Evolutionary conservation across 305 asterid genomes (phyloP).

Genomic region (Solanum chacoense): DNA sequence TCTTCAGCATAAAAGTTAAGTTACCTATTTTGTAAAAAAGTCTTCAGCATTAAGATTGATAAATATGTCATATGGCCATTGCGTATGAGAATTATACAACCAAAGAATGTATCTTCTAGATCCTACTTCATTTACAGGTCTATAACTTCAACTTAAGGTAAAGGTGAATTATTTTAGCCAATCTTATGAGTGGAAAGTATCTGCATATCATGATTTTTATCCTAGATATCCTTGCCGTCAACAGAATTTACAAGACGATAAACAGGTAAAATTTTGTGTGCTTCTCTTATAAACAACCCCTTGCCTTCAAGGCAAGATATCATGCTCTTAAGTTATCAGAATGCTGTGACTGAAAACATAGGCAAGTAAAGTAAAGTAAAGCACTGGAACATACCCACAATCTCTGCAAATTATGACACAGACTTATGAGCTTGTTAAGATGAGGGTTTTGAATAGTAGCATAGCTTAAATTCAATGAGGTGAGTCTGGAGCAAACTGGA

Average conservation of each 20-base stretch:
- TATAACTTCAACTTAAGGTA: background rate
- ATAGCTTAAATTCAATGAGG: conserved; percentile 78
- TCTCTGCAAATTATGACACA: conserved; percentile 64
- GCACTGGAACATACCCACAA: conserved; percentile 57
- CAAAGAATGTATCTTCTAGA: background rate
- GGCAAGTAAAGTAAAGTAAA: background rate
- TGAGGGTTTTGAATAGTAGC: conserved; percentile 69
- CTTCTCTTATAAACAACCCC: background rate
- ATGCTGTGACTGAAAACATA: background rate
- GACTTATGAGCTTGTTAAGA: conserved; percentile 56
- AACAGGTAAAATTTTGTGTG: background rate
- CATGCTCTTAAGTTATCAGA: background rate
- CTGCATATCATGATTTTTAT: background rate
- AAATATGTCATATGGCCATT: background rate
- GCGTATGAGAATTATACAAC: background rate
- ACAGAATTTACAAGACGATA: background rate
- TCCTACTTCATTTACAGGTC: background rate
- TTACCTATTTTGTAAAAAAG: too few species aligned
- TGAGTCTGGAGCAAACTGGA: conserved; percentile 53
- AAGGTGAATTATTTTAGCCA: background rate
- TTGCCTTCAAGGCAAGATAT: background rate
- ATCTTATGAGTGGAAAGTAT: background rate
- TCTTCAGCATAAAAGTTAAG: background rate
- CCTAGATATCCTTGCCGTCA: background rate
- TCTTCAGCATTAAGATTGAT: background rate